Conservation (phyloP, 2,329 filamentous ascomycete genomes). For the Trichoderma simmonsii region DNA sequence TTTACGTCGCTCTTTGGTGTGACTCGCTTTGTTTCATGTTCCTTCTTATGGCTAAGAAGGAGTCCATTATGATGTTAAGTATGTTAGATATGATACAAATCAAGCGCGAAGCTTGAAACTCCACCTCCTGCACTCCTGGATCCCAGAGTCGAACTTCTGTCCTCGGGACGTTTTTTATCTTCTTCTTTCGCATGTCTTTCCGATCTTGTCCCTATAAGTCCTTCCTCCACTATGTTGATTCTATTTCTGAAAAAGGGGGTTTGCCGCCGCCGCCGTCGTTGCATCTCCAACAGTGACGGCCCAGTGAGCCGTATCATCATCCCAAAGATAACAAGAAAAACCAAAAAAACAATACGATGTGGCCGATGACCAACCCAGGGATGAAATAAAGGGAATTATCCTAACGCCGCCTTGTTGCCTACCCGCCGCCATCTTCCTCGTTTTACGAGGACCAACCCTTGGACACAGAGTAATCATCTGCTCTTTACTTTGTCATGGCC, state of each 20-base stretch:
- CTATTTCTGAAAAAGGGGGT: neutral
- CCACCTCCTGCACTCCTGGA: neutral
- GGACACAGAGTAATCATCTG: slow-evolving; percentile 6
- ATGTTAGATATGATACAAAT: slow-evolving; percentile 11
- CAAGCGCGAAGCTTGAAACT: neutral
- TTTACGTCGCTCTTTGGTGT: neutral
- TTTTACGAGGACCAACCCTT: slow-evolving; percentile 11
- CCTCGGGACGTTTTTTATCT: neutral
- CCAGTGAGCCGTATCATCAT: neutral
- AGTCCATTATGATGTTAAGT: neutral
- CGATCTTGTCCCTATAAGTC: neutral
- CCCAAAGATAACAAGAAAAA: neutral
- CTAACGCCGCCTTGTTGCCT: slow-evolving; percentile 14
- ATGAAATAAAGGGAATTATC: neutral
- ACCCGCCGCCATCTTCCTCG: neutral
- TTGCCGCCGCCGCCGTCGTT: neutral
- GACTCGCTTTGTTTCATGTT: slow-evolving; percentile 4
- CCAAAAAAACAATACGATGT: neutral
- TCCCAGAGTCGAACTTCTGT: neutral
- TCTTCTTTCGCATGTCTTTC: neutral
- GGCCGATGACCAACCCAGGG: neutral
- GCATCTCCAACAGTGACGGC: neutral
- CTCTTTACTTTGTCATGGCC: slow-evolving; percentile 2
- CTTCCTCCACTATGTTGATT: neutral
- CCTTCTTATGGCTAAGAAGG: neutral